Evolutionary conservation across 495 filamentous ascomycete genomes (phyloP).

Genomic region (Neurospora sp.): DNA sequence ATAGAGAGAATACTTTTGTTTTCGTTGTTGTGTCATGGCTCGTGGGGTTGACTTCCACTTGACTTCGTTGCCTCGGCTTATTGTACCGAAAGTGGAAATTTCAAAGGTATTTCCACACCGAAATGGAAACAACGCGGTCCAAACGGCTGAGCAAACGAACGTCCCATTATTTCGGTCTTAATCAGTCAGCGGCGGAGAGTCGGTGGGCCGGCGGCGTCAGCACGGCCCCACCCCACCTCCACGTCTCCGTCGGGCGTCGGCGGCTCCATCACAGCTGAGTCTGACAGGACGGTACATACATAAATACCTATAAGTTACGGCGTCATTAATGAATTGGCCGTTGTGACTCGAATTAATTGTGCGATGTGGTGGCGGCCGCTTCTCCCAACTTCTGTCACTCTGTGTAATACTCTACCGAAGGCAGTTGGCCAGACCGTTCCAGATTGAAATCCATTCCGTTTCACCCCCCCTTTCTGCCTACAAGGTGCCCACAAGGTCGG

Average conservation of each 20-base stretch:
- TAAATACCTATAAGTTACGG: neutral
- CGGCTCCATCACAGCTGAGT: too few relatives aligned
- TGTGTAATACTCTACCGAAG: too few relatives aligned
- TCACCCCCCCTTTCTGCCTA: neutral
- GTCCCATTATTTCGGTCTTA: neutral
- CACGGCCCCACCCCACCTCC: neutral
- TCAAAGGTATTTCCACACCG: neutral
- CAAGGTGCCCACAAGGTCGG: neutral
- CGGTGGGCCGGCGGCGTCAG: neutral
- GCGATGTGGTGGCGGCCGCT: neutral
- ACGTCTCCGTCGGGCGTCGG: neutral
- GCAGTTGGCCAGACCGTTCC: too few relatives aligned
- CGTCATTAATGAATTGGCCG: neutral
- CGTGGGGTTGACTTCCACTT: neutral
- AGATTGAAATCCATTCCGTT: neutral
- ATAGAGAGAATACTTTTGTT: neutral
- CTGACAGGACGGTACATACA: too few relatives aligned
- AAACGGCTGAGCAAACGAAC: neutral
- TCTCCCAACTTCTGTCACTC: neutral
- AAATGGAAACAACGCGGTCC: neutral
- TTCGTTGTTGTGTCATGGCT: neutral
- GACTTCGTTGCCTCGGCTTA: neutral
- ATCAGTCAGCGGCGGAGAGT: neutral
- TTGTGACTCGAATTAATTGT: neutral
- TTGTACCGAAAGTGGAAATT: neutral